phyloP scores from a whole-genome alignment of 352 stramenopile genomes.

The Pythium oligandrum region DNA sequence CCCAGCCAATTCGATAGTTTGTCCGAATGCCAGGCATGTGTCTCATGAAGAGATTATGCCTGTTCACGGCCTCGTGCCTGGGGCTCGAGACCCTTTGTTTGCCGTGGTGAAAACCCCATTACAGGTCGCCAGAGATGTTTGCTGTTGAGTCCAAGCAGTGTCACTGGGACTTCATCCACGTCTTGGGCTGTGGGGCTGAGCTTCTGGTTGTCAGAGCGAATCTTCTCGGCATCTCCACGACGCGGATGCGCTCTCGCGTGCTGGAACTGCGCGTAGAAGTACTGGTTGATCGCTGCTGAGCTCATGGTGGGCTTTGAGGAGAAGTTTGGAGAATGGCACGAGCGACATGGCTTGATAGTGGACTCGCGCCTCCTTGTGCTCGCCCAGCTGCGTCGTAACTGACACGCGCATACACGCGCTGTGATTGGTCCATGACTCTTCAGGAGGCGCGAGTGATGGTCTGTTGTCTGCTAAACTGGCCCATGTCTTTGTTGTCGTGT shows the following conservation, averaged over 20 bases:
- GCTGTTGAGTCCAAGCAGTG: not conserved
- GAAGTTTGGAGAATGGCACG: too few relatives aligned
- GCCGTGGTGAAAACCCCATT: not conserved
- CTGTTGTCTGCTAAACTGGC: too few relatives aligned
- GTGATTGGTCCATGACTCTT: too few relatives aligned
- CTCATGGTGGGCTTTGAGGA: slow-evolving; percentile 8
- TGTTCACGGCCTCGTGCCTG: not conserved
- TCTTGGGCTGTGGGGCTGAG: not conserved
- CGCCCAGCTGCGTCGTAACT: too few relatives aligned
- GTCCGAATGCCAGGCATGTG: not conserved
- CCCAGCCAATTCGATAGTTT: not conserved
- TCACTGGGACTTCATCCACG: not conserved
- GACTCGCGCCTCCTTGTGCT: too few relatives aligned
- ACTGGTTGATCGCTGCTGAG: slow-evolving; percentile 20
- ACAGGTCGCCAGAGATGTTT: not conserved
- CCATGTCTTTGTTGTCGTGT: too few relatives aligned
- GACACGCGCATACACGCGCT: too few relatives aligned
- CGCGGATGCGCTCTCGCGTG: slow-evolving; percentile 13
- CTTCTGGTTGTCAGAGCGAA: not conserved
- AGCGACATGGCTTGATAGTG: too few relatives aligned
- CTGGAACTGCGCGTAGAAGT: slow-evolving; percentile 22
- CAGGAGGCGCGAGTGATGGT: too few relatives aligned
- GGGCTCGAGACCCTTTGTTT: not conserved
- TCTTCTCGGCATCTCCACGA: slow-evolving; percentile 5
- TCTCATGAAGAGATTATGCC: not conserved